phyloP scores from a whole-genome alignment of 2,329 filamentous ascomycete genomes.

The Septoria linicola region DNA sequence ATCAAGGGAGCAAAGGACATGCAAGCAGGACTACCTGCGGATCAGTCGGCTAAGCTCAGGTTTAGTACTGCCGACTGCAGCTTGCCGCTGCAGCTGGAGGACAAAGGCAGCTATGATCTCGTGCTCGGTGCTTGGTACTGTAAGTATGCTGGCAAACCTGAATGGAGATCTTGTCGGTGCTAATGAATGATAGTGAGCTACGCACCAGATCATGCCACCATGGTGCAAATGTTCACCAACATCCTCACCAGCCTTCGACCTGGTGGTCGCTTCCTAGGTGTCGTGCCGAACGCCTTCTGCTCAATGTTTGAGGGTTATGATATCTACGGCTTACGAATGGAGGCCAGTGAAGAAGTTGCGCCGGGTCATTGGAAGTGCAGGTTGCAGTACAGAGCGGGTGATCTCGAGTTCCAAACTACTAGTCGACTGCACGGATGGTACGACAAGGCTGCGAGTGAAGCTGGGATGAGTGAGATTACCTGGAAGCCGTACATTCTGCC shows the following conservation, averaged over 20 bases:
- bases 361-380: conserved; percentile 6
- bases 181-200: neutral
- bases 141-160: too few species aligned
- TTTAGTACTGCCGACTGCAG: conserved; percentile 5
- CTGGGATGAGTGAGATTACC: conserved; percentile 13
- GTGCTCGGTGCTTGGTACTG: conserved; percentile 14
- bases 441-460: conserved; percentile 18
- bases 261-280: conserved; percentile 13
- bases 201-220: neutral
- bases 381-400: neutral
- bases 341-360: neutral
- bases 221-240: conserved; percentile 17
- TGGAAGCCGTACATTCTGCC: conserved; percentile 20
- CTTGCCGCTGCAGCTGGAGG: neutral
- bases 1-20: conserved; percentile 9
- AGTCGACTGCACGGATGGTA: conserved; percentile 3
- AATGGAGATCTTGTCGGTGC: too few species aligned
- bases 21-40: neutral
- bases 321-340: conserved; percentile 1
- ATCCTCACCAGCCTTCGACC: conserved; percentile 3
- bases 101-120: conserved; percentile 5
- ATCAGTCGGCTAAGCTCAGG: neutral
- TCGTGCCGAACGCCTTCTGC: conserved; percentile 2
- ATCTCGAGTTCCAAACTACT: neutral
- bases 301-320: conserved; percentile 5